These are phyloP conservation scores for Mortierella sp. DNA, from an alignment of 371 early-diverging fungal species.

Conservation along the genomic window DNA sequence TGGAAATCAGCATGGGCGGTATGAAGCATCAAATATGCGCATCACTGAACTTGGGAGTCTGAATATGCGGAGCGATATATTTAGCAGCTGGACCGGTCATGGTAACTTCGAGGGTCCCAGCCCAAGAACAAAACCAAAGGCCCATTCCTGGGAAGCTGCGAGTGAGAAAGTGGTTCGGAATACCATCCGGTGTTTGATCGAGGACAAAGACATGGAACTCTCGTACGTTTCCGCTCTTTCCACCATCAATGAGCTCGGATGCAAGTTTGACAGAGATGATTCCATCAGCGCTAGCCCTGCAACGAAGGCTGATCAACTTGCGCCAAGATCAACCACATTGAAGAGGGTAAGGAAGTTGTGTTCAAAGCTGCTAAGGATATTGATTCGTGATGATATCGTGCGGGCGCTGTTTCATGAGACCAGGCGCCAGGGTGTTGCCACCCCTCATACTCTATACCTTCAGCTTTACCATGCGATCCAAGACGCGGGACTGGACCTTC, in stretches of 20 bases:
- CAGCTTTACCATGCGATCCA: constrained; percentile 26
- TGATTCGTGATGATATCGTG: constrained; percentile 3
- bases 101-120: no score
- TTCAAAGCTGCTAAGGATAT: constrained; percentile 14
- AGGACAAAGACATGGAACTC: constrained; percentile 42
- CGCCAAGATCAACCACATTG: no score
- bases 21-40: no score
- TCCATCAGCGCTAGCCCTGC: no score
- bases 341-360: constrained; percentile 2
- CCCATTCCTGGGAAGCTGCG: neutral
- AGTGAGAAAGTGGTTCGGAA: neutral
- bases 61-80: no score
- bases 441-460: constrained; percentile 14
- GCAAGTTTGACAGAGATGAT: constrained; percentile 10
- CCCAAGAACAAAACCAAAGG: no score
- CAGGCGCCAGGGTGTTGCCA: constrained; percentile 12
- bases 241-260: constrained; percentile 25
- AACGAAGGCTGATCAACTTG: no score
- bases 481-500: constrained; percentile 20
- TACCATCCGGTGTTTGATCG: constrained; percentile 18
- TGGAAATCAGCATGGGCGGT: no score
- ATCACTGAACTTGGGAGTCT: no score
- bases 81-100: no score
- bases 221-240: constrained; percentile 46
- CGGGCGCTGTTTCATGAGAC: constrained; percentile 16